These are phyloP conservation scores for Hydnum rufescens DNA, from an alignment of 768 basidiomycete genomes.

Conservation along the genomic window DNA sequence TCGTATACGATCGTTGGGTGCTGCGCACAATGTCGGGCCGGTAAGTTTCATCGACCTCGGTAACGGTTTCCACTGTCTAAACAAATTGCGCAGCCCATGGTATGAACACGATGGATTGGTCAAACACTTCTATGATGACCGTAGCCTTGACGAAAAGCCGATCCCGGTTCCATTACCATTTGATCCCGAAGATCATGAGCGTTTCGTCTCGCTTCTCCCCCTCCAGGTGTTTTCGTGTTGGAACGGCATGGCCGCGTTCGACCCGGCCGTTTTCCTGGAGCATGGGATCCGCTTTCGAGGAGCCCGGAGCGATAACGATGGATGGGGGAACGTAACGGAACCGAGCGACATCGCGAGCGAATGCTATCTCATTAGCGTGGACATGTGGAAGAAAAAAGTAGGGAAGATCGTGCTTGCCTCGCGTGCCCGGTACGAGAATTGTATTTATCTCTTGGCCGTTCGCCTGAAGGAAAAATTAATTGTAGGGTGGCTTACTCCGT, in stretches of 20 bases:
- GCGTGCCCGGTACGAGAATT: neutral
- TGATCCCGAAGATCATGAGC: neutral
- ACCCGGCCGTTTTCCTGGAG: neutral
- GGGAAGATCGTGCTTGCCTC: neutral
- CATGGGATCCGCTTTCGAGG: neutral
- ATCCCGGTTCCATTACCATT: neutral
- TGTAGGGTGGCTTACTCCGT: neutral
- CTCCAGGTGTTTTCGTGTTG: neutral
- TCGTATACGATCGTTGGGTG: conserved; percentile 1
- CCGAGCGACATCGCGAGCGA: neutral
- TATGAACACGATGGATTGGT: neutral
- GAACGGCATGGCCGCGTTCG: conserved; percentile 2
- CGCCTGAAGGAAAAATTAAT: neutral
- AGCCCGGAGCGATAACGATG: neutral
- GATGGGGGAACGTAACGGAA: neutral
- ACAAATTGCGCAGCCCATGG: neutral
- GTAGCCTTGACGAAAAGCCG: neutral
- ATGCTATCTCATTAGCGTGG: neutral
- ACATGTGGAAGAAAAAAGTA: neutral
- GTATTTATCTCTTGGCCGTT: neutral
- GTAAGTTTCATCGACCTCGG: neutral
- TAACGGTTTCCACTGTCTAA: too few relatives aligned
- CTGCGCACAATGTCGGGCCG: neutral
- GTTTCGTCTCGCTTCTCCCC: neutral
- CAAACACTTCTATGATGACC: neutral